These are phyloP conservation scores for Ilyonectria mors-panacis DNA, from an alignment of 2,329 filamentous ascomycete genomes.

Conservation along the genomic window DNA sequence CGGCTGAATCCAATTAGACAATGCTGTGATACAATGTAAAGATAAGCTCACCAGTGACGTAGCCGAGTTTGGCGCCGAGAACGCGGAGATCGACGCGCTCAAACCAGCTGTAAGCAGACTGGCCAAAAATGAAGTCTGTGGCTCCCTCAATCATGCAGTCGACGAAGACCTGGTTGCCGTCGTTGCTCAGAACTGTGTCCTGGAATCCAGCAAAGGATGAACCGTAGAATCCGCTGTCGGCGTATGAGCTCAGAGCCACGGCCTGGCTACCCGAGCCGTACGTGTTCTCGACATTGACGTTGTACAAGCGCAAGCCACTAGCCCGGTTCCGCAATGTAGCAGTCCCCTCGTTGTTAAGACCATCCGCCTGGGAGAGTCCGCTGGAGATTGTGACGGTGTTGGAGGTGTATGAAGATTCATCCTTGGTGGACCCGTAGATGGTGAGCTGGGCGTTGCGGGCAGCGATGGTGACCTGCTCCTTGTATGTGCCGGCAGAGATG, in stretches of 20 bases:
- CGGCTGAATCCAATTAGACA: conserved; percentile 51
- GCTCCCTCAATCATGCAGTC: conserved; percentile 61
- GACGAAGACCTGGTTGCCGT: conserved; percentile 64
- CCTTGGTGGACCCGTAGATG: conserved; percentile 70
- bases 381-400: conserved; percentile 72
- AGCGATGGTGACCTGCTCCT: conserved; percentile 67
- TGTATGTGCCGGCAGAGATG: conserved; percentile 73
- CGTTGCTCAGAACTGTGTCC: conserved; percentile 64
- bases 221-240: conserved; percentile 63
- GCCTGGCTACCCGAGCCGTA: conserved; percentile 64
- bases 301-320: conserved; percentile 71
- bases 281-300: conserved; percentile 67
- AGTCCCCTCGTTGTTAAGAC: conserved; percentile 67
- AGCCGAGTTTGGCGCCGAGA: conserved; percentile 53
- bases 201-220: conserved; percentile 63
- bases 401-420: conserved; percentile 61
- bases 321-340: conserved; percentile 60
- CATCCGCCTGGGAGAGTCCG: conserved; percentile 58
- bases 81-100: conserved; percentile 59
- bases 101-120: conserved; percentile 60
- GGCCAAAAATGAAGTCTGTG: conserved; percentile 66
- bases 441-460: conserved; percentile 66
- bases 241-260: conserved; percentile 62
- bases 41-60: conserved; percentile 57
- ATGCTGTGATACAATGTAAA: fast-evolving